Percentiles rank a stretch among this genome's conserved stretches.
Evolutionary conservation across 208 protist species (phyloP).

Genomic region (Trichomonas tenax): DNA sequence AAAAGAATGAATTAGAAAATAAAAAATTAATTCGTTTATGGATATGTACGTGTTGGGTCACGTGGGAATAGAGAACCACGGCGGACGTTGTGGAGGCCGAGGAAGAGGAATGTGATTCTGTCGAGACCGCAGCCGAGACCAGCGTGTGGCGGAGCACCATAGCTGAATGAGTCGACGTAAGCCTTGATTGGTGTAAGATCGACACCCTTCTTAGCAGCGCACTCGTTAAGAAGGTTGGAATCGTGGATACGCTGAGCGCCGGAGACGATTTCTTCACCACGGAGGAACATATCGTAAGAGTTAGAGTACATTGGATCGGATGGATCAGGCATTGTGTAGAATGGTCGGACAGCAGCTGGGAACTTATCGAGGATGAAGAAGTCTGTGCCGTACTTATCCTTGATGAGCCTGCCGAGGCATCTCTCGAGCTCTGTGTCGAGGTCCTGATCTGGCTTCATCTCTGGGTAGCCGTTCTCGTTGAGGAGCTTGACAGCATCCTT

Average conservation of each 20-base stretch:
- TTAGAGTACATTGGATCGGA: slow-evolving; percentile 62
- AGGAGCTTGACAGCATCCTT: slow-evolving; percentile 39
- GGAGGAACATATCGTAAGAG: slow-evolving; percentile 97
- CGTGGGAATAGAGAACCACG: slow-evolving; percentile 92
- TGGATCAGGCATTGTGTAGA: slow-evolving; percentile 98
- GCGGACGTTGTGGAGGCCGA: slow-evolving; percentile 90
- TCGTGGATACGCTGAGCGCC: slow-evolving; percentile 98
- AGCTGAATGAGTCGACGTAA: slow-evolving; percentile 94
- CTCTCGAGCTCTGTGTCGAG: slow-evolving; percentile 82
- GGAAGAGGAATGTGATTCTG: slow-evolving; percentile 95
- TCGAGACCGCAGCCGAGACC: slow-evolving; percentile 66
- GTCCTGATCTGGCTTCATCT: slow-evolving; percentile 52
- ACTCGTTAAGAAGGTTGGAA: slow-evolving; percentile 63
- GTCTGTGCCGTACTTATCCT: slow-evolving; percentile 90
- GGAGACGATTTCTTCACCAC: slow-evolving; percentile 97
- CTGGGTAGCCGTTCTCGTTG: slow-evolving; percentile 46
- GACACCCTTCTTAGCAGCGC: slow-evolving; percentile 37
- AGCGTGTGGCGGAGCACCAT: slow-evolving; percentile 87
- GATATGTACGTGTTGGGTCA: slow-evolving; percentile 80
- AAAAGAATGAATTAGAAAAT: neutral
- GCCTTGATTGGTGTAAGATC: slow-evolving; percentile 19
- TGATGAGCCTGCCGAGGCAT: slow-evolving; percentile 78
- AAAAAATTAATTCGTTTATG: slow-evolving; percentile 48
- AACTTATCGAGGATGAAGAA: slow-evolving; percentile 98
- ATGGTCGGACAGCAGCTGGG: slow-evolving; percentile 78